A percentile compares a stretch with the other conserved stretches of the same genome.
phyloP scores from a whole-genome alignment of 352 stramenopile genomes.

The Aphanomyces cochlioides region DNA sequence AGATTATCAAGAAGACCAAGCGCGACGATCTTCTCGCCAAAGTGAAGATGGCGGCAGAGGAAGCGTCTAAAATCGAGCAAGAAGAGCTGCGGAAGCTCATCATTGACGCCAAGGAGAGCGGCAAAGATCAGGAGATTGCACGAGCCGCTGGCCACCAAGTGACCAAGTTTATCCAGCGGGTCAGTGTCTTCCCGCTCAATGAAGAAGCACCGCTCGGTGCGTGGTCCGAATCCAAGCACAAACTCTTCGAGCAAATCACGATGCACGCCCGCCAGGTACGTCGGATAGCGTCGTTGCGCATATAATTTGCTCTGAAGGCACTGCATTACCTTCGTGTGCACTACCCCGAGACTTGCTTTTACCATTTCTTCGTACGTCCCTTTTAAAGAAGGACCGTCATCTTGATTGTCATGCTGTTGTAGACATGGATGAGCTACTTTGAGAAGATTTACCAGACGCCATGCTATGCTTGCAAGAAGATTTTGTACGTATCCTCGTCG shows the following conservation, averaged over 20 bases:
- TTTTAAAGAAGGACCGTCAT: too few relatives aligned
- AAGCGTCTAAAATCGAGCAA: slow-evolving; percentile 85
- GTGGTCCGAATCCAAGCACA: slow-evolving; percentile 78
- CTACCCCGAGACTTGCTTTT: slow-evolving; percentile 82
- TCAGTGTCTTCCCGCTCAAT: slow-evolving; percentile 78
- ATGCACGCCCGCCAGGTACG: slow-evolving; percentile 56
- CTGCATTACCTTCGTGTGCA: slow-evolving; percentile 81
- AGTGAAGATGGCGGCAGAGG: slow-evolving; percentile 76
- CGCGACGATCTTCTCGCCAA: slow-evolving; percentile 85
- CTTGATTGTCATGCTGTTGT: slow-evolving; percentile 10
- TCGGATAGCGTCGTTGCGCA: neutral
- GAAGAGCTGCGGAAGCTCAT: slow-evolving; percentile 83
- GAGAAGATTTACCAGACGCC: slow-evolving; percentile 87
- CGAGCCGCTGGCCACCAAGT: slow-evolving; percentile 66
- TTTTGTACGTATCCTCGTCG: slow-evolving; percentile 38
- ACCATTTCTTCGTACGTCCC: slow-evolving; percentile 56
- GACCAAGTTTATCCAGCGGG: slow-evolving; percentile 82
- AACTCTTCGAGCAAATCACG: slow-evolving; percentile 73
- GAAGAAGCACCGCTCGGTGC: slow-evolving; percentile 63
- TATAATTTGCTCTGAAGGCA: slow-evolving; percentile 31
- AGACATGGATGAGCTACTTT: slow-evolving; percentile 78
- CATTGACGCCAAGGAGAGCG: slow-evolving; percentile 65
- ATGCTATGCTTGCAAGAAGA: slow-evolving; percentile 81
- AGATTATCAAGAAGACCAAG: slow-evolving; percentile 68
- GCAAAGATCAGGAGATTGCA: slow-evolving; percentile 76